phyloP scores from a whole-genome alignment of 371 early-diverging fungal genomes.

The Rhizomucor miehei region DNA sequence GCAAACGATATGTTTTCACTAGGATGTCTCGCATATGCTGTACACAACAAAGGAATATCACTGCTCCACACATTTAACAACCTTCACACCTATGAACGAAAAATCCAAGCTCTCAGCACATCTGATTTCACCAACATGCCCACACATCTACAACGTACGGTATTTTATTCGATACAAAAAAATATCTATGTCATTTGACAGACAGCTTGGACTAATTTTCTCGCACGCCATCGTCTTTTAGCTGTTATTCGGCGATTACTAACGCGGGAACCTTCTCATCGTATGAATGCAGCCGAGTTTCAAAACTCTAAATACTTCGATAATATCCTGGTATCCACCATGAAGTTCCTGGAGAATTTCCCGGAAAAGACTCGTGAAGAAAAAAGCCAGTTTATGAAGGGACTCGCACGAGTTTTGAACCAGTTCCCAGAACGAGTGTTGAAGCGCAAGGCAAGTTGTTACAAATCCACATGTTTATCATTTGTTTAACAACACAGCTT shows the following conservation, averaged over 20 bases:
- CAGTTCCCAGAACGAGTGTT: conserved; percentile 73
- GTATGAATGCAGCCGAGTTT: conserved; percentile 63
- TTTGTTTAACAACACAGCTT: conserved; percentile 1
- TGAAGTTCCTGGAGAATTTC: conserved; percentile 77
- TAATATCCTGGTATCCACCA: conserved; percentile 74
- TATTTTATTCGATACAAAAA: not conserved
- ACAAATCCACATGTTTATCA: not conserved
- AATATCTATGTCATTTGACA: not conserved
- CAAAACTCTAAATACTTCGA: conserved; percentile 75
- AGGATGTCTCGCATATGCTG: conserved; percentile 77
- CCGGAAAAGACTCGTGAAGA: conserved; percentile 77
- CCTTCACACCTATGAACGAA: conserved; percentile 62
- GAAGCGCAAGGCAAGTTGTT: conserved; percentile 52
- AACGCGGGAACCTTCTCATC: conserved; percentile 49
- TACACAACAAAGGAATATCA: conserved; percentile 70
- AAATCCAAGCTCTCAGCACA: conserved; percentile 47
- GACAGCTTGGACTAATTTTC: conserved; percentile 2
- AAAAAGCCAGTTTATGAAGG: conserved; percentile 80
- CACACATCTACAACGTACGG: conserved; percentile 46
- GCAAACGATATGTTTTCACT: conserved; percentile 81
- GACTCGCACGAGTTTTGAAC: conserved; percentile 63
- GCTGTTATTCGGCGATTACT: conserved; percentile 58
- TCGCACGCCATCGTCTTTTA: conserved; percentile 12
- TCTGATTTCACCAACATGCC: conserved; percentile 52
- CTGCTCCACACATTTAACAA: conserved; percentile 66